Percentiles rank a stretch among this genome's conserved stretches.
Conservation (phyloP, 1,284 basidiomycete genomes). For the Tremellales sp. region DNA sequence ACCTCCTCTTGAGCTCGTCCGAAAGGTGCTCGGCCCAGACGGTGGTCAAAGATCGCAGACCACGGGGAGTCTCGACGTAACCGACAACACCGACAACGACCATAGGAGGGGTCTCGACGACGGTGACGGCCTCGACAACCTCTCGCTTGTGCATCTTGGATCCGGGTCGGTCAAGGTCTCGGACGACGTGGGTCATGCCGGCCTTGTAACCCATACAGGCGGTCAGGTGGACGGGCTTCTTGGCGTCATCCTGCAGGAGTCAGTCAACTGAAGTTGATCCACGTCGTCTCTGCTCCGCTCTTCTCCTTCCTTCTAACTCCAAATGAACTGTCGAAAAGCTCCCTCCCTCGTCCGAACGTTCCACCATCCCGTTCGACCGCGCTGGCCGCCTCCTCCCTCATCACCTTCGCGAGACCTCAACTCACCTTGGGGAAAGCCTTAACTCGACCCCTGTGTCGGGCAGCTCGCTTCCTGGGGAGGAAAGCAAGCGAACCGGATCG, state of each 20-base stretch:
- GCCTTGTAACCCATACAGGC: conserved; percentile 99
- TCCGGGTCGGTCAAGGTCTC: conserved; percentile 98
- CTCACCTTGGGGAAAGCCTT: conserved; percentile 93
- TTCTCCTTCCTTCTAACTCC: conserved; percentile 1
- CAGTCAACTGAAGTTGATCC: too few species aligned
- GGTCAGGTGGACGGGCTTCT: conserved; percentile 98
- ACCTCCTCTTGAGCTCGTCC: conserved; percentile 92
- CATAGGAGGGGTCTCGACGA: conserved; percentile 96
- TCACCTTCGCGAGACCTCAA: conserved; percentile 5
- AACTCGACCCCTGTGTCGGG: conserved; percentile 94
- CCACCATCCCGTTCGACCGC: neutral
- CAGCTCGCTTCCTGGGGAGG: conserved; percentile 86
- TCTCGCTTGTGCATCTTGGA: conserved; percentile 99
- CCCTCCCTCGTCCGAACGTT: conserved; percentile 3
- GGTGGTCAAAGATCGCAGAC: conserved; percentile 77
- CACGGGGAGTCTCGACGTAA: conserved; percentile 99
- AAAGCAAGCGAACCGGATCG: conserved; percentile 81
- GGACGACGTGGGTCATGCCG: conserved; percentile 99
- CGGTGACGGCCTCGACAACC: conserved; percentile 94
- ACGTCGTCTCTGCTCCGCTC: too few species aligned
- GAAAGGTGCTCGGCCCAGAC: conserved; percentile 65
- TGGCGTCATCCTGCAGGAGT: conserved; percentile 96
- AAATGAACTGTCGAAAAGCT: neutral
- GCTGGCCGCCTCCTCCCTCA: neutral
- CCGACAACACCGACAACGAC: conserved; percentile 98